Percentiles rank a stretch among this genome's conserved stretches.
These are phyloP conservation scores for Linum tenue DNA, from an alignment of 345 rosid species.

Conservation along the genomic window DNA sequence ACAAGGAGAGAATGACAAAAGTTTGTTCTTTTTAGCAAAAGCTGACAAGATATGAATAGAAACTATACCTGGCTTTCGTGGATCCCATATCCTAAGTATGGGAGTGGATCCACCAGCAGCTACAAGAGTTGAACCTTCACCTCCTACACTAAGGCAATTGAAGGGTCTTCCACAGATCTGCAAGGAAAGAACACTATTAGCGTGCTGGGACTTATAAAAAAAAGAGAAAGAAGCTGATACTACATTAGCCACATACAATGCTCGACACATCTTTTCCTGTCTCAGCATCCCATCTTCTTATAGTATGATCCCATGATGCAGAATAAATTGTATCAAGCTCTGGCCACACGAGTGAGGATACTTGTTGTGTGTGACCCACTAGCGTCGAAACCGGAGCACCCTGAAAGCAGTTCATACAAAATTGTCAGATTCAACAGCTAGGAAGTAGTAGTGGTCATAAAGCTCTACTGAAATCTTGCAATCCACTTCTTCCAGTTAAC, in stretches of 20 bases:
- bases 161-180: constrained; percentile 84
- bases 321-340: constrained; percentile 60
- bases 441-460: not conserved
- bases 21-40: not conserved
- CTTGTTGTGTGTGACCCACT: constrained; percentile 85
- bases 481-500: not conserved
- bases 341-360: constrained; percentile 86
- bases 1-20: not conserved
- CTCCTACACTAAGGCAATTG: constrained; percentile 74
- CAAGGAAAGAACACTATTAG: constrained; percentile 8
- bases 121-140: constrained; percentile 83
- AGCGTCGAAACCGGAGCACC: constrained; percentile 70
- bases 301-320: constrained; percentile 92
- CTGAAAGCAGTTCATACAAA: constrained; percentile 25
- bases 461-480: not conserved
- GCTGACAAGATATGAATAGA: not conserved
- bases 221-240: constrained; percentile 13
- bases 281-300: constrained; percentile 81
- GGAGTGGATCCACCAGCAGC: constrained; percentile 94
- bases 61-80: constrained; percentile 81
- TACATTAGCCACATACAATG: constrained; percentile 36
- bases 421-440: not conserved
- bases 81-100: constrained; percentile 91
- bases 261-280: constrained; percentile 64
- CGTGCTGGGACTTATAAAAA: constrained; percentile 6